Conservation (phyloP, 345 rosid genomes). For the Eucalyptus polyanthemos region DNA sequence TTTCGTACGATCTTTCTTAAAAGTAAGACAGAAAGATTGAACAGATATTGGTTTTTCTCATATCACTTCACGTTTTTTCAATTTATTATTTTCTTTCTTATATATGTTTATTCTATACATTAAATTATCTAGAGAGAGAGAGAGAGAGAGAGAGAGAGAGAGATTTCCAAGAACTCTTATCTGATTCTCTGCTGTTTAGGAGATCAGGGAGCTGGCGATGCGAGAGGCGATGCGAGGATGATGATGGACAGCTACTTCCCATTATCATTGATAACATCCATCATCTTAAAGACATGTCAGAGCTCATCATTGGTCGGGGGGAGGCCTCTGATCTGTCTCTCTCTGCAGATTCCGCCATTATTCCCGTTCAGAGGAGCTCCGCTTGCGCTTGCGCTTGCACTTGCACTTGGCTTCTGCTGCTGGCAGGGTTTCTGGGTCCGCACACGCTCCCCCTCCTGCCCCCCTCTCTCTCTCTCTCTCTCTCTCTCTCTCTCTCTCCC, state of each 20-base stretch:
- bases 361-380: neutral
- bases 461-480: neutral
- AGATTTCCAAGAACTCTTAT: neutral
- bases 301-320: neutral
- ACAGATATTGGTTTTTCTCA: neutral
- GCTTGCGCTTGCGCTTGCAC: neutral
- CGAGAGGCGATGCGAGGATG: neutral
- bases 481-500: neutral
- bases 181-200: neutral
- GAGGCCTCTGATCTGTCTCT: neutral
- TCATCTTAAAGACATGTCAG: neutral
- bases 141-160: neutral
- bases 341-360: neutral
- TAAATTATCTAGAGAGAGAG: neutral
- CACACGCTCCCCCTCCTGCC: neutral
- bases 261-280: neutral
- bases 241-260: neutral
- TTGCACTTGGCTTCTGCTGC: neutral
- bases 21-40: neutral
- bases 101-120: neutral
- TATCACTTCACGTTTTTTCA: neutral
- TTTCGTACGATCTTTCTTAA: neutral
- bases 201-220: neutral
- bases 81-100: neutral
- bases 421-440: neutral